Evolutionary conservation across 1,139 yeast species (phyloP), one percentile per base, ranked within the genome.

Genomic region (Kazachstania sp.): DNA sequence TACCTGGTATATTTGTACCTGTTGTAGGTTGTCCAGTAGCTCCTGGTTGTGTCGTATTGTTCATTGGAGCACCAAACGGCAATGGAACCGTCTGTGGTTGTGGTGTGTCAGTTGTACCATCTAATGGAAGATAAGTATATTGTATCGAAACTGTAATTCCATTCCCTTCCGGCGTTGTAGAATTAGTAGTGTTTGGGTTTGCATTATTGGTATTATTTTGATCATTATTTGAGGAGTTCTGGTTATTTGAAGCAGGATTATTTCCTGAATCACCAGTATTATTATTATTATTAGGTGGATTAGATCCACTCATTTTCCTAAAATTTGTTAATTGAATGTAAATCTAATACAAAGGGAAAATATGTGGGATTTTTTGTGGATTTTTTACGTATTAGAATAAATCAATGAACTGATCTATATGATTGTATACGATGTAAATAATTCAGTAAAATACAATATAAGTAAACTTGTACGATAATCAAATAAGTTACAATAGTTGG

Each of bases 81-180:
- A 23, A 23, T 23, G 28, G 28, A 9, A 23, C 6, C 8, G 28
- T 23, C 8, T 9, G 28, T 23, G 6, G 28, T 23, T 4, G 28
- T 7, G 28, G 28, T 7, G 28, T 23, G 9, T 28, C 39, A 37
- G 16, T 37, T 13, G n/a, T 37, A 9, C 34, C 38, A 26, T 39
- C 46, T 11, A 56, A 52, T 4, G 51, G 53, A 8, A 55, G 41
- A 31, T 55, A 58, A 4, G 64, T 57, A 41, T 61, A 61, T 43
- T 61, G 63, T 15, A 61, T 59, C 12, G 65, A 57, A 0, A 61
- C 63, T 1, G 64, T 61, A 20, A 61, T 26, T 4, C 23, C 23
- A 23, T 26, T 18, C 8, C 23, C 18, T n/a, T 20, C 16, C n/a
- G 29, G 29, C 18, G 20, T 19, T 19, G 15, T 26, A 6, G n/a